Base-by-base conservation (phyloP, 1,284 basidiomycete genomes). In the Irpex lacteus region DNA sequence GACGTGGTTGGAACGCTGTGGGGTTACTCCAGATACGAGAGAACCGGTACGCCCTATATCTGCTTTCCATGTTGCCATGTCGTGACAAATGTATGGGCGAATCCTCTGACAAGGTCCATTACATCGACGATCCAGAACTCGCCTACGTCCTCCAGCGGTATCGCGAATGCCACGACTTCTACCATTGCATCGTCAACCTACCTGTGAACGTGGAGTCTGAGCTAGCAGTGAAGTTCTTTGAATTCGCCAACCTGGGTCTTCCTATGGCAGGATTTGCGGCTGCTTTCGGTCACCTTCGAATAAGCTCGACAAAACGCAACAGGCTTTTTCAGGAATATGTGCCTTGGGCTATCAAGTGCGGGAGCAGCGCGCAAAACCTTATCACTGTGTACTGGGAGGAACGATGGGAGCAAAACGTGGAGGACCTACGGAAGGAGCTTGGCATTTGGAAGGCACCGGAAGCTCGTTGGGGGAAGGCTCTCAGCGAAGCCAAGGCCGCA, bases 61-160 rank as follows among this genome's bases (percentile, higher is more conserved):
- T 3, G 5, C 40, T 5, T 4, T 11, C 59, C 49, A 34, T 34
- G 32, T 47, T 65, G 32, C 40, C 21, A 37, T 13, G 5, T 54
- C 15, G 34, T 59, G 15, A 21, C 50, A 32, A 37, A n/a, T 38
- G 38, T 19, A 50, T 54, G 34, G 47, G 53, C 57, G 53, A 36
- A 58, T 53, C 19, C 61, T 32, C 60, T 21, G 50, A 53, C 38
- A 83, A 92, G 95, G 95, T 98, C 4, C 92, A 91, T 69, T 98
- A 98, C 75, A 92, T 99, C 69, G 86, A 94, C 72, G 95, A 97
- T 69, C 93, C 95, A 1, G 94, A 96, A 71, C 85, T 97, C 9
- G 96, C 96, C 34, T 98, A 98, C 76, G 94, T 98, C 63, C 96
- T 99, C 90, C 95, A 98, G 70, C 90, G 98, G 53, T 99, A 99